Conservation (phyloP, 495 filamentous ascomycete species). For the Trichoderma asperelloides region DNA sequence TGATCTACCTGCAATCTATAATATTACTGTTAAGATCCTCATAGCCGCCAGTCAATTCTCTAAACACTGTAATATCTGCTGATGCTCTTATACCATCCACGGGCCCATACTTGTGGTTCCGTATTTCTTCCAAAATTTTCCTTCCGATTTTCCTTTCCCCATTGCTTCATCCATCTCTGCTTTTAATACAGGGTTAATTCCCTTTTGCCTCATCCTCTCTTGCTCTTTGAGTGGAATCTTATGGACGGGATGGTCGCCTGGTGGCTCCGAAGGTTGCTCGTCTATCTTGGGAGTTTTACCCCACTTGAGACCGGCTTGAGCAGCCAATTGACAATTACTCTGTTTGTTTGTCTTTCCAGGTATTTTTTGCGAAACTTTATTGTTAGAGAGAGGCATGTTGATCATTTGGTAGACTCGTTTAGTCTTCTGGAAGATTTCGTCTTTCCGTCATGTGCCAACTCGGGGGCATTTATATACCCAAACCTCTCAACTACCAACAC, state of each 20-base stretch:
- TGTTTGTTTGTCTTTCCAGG: too few relatives aligned
- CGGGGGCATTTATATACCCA: too few relatives aligned
- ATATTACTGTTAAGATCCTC: neutral
- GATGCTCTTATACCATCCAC: neutral
- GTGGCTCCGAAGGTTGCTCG: neutral
- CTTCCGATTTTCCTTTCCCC: neutral
- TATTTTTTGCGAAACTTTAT: too few relatives aligned
- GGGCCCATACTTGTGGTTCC: neutral
- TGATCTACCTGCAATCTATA: neutral
- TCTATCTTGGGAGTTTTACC: neutral
- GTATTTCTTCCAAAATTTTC: neutral
- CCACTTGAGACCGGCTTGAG: too few relatives aligned
- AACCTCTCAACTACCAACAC: too few relatives aligned
- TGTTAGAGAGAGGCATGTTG: too few relatives aligned
- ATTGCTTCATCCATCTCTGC: neutral
- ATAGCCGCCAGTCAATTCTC: too few relatives aligned
- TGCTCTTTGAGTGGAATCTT: neutral
- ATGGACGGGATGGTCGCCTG: neutral
- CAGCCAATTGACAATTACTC: too few relatives aligned
- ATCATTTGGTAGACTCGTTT: too few relatives aligned
- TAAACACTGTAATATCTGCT: too few relatives aligned
- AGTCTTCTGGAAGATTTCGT: too few relatives aligned
- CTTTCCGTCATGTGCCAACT: too few relatives aligned
- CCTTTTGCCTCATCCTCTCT: neutral
- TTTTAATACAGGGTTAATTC: neutral